Evolutionary conservation across 2,329 filamentous ascomycete genomes (phyloP), one percentile per base, ranked within the genome.

Genomic region (Phyllachora maydis): DNA sequence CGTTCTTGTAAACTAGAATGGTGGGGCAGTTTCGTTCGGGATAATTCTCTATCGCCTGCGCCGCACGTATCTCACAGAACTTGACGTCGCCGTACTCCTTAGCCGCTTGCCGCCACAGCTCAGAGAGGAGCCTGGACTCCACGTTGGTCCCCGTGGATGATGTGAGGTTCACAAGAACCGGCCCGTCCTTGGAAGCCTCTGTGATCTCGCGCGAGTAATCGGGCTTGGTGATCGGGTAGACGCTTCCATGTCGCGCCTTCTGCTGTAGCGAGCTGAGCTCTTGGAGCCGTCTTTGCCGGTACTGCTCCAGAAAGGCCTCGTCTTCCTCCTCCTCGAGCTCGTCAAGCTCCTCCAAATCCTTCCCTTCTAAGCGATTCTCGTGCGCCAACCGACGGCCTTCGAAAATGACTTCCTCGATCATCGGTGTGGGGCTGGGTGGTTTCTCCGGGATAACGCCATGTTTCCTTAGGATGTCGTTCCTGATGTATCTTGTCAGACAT

Each of bases 371-470:
- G 25, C 88, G 60, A 45, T 93, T 93, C 43, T 93, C 85, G 40
- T 95, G 72, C 14, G 83, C 83, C 31, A 90, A 59, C 36, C 71
- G 59, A 28, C 77, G 67, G 8, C 78, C 88, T 52, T 92, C 78
- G 11, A 74, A 49, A 22, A 98, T 66, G 4, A 88, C 88, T 56
- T 95, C 85, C 51, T 98, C 76, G 38, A 98, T 93, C 54, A 92
- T 73, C 5, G 83, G 82, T 3, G 88, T 93, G 3, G 88, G 88
- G 21, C 85, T 92, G 3, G 83, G 82, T 0, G 85, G 82, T 45
- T 92, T 95, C 46, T 95, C 83, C n/a, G 88, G 88, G 31, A 98
- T 95, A 35, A 98, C 62, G 34, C 82, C 81, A 56, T 98, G 82
- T 48, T 91, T 90, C 37, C 88, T 78, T 28, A 98, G 70, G 41